Percentiles rank a stretch among this genome's conserved stretches.
phyloP scores from a whole-genome alignment of 768 basidiomycete species.

The Lactarius pseudohatsudake region DNA sequence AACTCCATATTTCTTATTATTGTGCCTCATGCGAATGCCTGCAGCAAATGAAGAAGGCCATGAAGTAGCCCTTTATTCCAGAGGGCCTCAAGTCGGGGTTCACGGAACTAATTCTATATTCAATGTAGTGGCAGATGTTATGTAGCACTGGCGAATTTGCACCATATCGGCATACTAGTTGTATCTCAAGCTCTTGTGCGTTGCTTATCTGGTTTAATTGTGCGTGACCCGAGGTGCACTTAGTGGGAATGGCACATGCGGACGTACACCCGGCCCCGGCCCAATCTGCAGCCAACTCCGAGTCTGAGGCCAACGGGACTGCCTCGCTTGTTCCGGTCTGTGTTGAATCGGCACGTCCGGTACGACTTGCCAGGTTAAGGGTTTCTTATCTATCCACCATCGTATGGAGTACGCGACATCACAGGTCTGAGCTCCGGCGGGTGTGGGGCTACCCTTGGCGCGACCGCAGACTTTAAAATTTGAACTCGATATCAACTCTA shows the following conservation, averaged over 20 bases:
- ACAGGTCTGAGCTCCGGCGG: background rate
- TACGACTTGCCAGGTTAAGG: too few relatives aligned
- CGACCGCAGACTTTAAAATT: background rate
- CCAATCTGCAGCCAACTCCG: background rate
- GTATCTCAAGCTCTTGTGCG: background rate
- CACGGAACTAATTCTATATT: conserved; percentile 13
- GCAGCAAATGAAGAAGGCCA: conserved; percentile 78
- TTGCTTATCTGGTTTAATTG: background rate
- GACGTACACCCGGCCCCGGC: background rate
- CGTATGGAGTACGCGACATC: background rate
- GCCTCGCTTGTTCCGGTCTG: background rate
- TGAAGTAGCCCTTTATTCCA: conserved; percentile 48
- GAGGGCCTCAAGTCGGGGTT: background rate
- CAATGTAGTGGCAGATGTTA: conserved; percentile 13
- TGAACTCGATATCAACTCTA: background rate
- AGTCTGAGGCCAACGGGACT: background rate
- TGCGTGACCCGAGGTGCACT: background rate
- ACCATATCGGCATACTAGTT: conserved; percentile 4
- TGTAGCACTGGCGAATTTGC: conserved; percentile 43
- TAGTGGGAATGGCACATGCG: background rate
- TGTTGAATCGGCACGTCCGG: too few relatives aligned
- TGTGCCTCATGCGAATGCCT: conserved; percentile 5
- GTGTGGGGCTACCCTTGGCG: background rate
- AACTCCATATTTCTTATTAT: background rate
- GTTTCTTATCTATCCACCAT: background rate